Evolutionary conservation across 2,329 filamentous ascomycete species (phyloP).

Genomic region (Aspergillus floridensis): DNA sequence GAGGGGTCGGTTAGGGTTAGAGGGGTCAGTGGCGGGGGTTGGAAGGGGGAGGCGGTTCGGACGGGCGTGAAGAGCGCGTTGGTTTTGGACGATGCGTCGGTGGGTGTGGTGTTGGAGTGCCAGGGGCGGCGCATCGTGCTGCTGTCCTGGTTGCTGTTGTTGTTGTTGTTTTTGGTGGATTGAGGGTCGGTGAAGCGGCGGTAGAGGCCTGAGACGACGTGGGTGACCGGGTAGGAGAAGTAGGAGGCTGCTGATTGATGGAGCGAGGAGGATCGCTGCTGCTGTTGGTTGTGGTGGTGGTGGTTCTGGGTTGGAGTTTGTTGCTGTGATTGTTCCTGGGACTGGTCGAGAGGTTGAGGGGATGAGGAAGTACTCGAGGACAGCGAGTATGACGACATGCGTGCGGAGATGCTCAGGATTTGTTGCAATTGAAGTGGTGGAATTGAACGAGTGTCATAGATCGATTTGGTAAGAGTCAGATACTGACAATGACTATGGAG

Average conservation of each 20-base stretch:
- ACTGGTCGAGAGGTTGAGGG: not conserved
- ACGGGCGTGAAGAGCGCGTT: constrained; percentile 42
- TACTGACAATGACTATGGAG: not conserved
- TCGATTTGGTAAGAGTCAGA: not conserved
- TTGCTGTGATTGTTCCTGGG: not conserved
- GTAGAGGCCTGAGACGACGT: constrained; percentile 62
- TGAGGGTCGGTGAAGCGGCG: constrained; percentile 58
- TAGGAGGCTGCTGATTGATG: constrained; percentile 45
- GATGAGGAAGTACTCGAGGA: constrained; percentile 1
- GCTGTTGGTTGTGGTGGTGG: constrained; percentile 7
- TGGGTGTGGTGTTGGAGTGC: constrained; percentile 12
- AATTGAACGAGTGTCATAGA: not conserved
- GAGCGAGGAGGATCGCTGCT: constrained; percentile 18
- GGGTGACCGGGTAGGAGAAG: constrained; percentile 51
- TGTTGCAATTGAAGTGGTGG: not conserved
- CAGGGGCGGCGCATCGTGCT: not conserved
- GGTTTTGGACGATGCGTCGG: constrained; percentile 18
- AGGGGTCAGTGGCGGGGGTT: constrained; percentile 83
- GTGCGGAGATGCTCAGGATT: not conserved
- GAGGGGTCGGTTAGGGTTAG: constrained; percentile 55
- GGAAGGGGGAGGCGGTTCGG: constrained; percentile 73
- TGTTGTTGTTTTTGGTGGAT: constrained; percentile 18
- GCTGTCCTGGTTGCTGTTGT: constrained; percentile 20
- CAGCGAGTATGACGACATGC: constrained; percentile 6
- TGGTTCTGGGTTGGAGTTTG: constrained; percentile 5